A percentile compares a stretch with the other conserved stretches of the same genome.
These are phyloP conservation scores for Flaveria robusta DNA, from an alignment of 129 eudicot genomes.

Conservation along the genomic window DNA sequence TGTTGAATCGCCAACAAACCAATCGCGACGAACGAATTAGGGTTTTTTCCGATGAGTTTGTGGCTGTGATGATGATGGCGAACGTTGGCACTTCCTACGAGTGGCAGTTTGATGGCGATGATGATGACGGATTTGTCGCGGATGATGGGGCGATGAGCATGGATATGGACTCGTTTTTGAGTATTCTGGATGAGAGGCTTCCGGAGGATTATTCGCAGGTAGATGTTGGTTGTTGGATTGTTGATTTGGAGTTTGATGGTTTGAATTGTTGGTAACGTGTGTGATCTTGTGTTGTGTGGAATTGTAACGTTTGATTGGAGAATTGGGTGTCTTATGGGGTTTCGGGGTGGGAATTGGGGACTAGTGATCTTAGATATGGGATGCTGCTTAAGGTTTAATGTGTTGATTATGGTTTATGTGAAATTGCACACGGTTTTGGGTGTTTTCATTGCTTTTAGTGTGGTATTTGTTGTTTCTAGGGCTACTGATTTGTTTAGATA, in stretches of 20 bases:
- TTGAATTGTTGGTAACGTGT: not conserved
- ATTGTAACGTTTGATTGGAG: not conserved
- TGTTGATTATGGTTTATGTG: not conserved
- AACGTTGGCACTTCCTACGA: slow-evolving; percentile 26
- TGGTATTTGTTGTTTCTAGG: not conserved
- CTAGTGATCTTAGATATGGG: slow-evolving; percentile 17
- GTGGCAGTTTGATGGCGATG: slow-evolving; percentile 25
- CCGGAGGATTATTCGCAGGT: slow-evolving; percentile 34
- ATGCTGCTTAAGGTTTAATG: not conserved
- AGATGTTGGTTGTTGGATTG: not conserved
- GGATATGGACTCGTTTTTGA: slow-evolving; percentile 34
- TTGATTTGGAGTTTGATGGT: slow-evolving; percentile 6
- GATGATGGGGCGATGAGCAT: slow-evolving; percentile 36
- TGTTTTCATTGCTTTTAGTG: slow-evolving; percentile 4
- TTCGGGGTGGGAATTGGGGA: too few species aligned
- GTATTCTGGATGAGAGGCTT: slow-evolving; percentile 24
- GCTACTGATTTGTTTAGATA: slow-evolving; percentile 18
- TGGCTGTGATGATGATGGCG: slow-evolving; percentile 35
- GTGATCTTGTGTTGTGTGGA: too few species aligned
- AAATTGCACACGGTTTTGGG: not conserved
- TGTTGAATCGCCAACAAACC: slow-evolving; percentile 8
- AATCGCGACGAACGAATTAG: slow-evolving; percentile 17
- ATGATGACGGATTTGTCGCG: slow-evolving; percentile 16
- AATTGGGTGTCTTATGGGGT: not conserved
- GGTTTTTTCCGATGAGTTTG: slow-evolving; percentile 32